Evolutionary conservation across 2,329 filamentous ascomycete species (phyloP).

Genomic region (Paraconiothyrium sp.): DNA sequence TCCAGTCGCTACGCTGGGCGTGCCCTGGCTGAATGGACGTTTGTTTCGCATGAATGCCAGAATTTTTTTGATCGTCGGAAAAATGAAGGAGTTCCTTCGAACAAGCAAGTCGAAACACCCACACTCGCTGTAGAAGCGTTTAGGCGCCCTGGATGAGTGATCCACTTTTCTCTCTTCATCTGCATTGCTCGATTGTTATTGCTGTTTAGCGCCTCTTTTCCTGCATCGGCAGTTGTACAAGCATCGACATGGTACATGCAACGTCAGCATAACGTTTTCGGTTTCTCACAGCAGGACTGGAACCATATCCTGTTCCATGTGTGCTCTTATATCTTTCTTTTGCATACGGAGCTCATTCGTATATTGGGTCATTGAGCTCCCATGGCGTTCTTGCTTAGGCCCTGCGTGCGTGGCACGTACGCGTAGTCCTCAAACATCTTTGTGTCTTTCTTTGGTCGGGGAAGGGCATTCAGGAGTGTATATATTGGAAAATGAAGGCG

Average conservation of each 20-base stretch:
- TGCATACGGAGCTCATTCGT: slow-evolving; percentile 22
- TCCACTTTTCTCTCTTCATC: slow-evolving; percentile 5
- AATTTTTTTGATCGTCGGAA: slow-evolving; percentile 81
- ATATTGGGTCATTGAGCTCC: slow-evolving; percentile 12
- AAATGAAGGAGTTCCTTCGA: slow-evolving; percentile 73
- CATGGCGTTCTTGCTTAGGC: slow-evolving; percentile 14
- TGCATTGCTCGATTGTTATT: not conserved
- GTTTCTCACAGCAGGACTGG: slow-evolving; percentile 15
- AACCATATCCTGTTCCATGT: slow-evolving; percentile 9
- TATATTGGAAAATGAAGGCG: slow-evolving; percentile 3
- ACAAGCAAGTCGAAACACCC: slow-evolving; percentile 76
- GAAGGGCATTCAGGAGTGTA: not conserved
- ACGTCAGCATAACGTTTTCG: slow-evolving; percentile 11
- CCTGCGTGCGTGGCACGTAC: not conserved
- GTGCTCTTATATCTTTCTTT: slow-evolving; percentile 6
- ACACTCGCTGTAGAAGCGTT: slow-evolving; percentile 71
- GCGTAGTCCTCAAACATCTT: slow-evolving; percentile 13
- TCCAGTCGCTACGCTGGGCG: slow-evolving; percentile 72
- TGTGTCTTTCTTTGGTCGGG: not conserved
- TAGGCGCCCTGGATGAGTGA: slow-evolving; percentile 53
- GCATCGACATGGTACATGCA: slow-evolving; percentile 6
- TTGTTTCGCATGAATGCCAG: slow-evolving; percentile 80
- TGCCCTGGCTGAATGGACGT: slow-evolving; percentile 79
- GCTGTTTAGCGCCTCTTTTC: slow-evolving; percentile 10
- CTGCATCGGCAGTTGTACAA: slow-evolving; percentile 10